Percentiles rank a stretch among this genome's conserved stretches.
phyloP scores from a whole-genome alignment of 2,329 filamentous ascomycete genomes.

The Hypoxylon sp. region DNA sequence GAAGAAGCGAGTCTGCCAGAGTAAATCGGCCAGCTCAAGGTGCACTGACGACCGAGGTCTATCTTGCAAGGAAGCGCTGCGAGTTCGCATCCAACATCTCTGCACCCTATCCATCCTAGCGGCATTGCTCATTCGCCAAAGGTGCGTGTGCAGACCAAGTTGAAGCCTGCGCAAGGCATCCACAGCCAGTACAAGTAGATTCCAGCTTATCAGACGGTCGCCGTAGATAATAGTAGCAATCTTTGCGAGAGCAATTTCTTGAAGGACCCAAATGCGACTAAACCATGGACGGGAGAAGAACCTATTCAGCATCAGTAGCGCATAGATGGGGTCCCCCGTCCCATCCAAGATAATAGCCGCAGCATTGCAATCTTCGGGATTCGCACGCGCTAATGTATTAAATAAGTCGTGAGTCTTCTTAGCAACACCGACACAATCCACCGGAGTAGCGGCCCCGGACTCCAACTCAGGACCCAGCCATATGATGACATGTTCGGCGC shows the following conservation, averaged over 20 bases:
- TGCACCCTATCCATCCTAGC: constrained; percentile 15
- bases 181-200: constrained; percentile 11
- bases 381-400: constrained; percentile 14
- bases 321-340: constrained; percentile 2
- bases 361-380: constrained; percentile 17
- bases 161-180: constrained; percentile 30
- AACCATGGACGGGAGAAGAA: constrained; percentile 35
- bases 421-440: constrained; percentile 2
- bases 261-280: constrained; percentile 28
- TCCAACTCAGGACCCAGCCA: constrained; percentile 25
- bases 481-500: constrained; percentile 22
- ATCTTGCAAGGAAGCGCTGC: background rate
- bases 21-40: constrained; percentile 20
- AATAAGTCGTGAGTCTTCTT: constrained; percentile 16
- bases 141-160: constrained; percentile 23
- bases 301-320: constrained; percentile 7
- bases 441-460: background rate
- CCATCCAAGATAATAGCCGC: constrained; percentile 9
- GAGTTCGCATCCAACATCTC: constrained; percentile 23
- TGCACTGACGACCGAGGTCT: background rate
- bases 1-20: constrained; percentile 35
- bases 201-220: constrained; percentile 20
- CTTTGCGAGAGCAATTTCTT: constrained; percentile 27
- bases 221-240: constrained; percentile 21
- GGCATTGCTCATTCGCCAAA: constrained; percentile 27